phyloP scores from a whole-genome alignment of 352 stramenopile species.

The Globisporangium spiculum region DNA sequence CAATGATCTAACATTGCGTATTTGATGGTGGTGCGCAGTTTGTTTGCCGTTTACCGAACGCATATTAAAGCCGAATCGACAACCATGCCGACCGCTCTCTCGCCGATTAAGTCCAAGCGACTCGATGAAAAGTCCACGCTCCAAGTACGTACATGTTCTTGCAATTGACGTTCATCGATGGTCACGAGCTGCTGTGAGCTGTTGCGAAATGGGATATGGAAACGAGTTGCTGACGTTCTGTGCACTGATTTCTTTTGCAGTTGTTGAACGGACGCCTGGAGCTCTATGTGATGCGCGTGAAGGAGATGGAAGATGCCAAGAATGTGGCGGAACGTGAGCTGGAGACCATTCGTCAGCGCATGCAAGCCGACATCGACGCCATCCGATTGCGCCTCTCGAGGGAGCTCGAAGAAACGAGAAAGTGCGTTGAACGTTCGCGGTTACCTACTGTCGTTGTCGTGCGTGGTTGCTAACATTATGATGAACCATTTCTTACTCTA shows the following conservation, averaged over 20 bases:
- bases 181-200: neutral
- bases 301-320: slow-evolving; percentile 80
- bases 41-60: neutral
- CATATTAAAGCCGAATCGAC: neutral
- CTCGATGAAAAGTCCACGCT: slow-evolving; percentile 82
- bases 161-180: slow-evolving; percentile 8
- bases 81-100: slow-evolving; percentile 57
- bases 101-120: slow-evolving; percentile 82
- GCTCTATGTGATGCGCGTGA: slow-evolving; percentile 81
- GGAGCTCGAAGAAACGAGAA: slow-evolving; percentile 79
- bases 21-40: neutral
- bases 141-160: slow-evolving; percentile 33
- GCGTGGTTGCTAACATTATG: neutral
- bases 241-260: slow-evolving; percentile 22
- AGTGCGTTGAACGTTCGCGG: slow-evolving; percentile 21
- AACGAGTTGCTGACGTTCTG: slow-evolving; percentile 8
- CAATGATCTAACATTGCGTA: neutral
- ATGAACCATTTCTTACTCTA: neutral
- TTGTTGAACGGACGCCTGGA: slow-evolving; percentile 78
- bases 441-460: neutral
- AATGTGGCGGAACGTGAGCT: slow-evolving; percentile 70
- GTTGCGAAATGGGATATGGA: neutral
- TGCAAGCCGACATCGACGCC: slow-evolving; percentile 75
- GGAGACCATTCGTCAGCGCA: slow-evolving; percentile 75
- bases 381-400: slow-evolving; percentile 51